These are phyloP conservation scores for Blastobotrys americana DNA, from an alignment of 805 yeast species.

Conservation along the genomic window DNA sequence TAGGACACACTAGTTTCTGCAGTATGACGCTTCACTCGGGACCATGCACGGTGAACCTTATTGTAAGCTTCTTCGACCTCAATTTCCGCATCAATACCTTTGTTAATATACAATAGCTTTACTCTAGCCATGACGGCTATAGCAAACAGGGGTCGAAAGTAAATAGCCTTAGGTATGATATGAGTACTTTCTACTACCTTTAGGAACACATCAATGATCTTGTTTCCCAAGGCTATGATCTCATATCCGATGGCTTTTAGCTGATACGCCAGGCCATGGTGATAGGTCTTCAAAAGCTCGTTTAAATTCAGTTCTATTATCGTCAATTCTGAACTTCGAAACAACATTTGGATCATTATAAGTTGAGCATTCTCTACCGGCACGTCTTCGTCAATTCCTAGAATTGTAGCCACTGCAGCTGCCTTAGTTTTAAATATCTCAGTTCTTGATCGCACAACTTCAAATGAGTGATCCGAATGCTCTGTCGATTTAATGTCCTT, in stretches of 20 bases:
- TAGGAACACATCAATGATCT: not conserved
- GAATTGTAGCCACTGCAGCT: not conserved
- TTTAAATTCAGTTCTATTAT: slow-evolving; percentile 1
- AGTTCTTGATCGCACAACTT: not conserved
- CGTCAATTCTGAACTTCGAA: not conserved
- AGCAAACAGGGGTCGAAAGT: slow-evolving; percentile 19
- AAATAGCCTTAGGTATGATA: slow-evolving; percentile 1
- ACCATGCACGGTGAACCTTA: slow-evolving; percentile 24
- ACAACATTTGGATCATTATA: not conserved
- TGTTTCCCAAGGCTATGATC: not conserved
- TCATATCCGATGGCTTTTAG: not conserved
- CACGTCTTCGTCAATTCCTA: not conserved
- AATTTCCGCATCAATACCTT: slow-evolving; percentile 14
- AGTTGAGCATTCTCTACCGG: not conserved
- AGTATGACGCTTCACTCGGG: slow-evolving; percentile 1
- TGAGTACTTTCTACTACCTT: not conserved
- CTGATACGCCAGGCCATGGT: not conserved
- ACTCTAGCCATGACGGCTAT: slow-evolving; percentile 15
- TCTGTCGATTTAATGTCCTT: not conserved
- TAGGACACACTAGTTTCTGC: not conserved
- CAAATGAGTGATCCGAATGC: not conserved
- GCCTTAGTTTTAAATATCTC: not conserved
- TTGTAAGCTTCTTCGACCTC: slow-evolving; percentile 21
- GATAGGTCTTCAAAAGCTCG: not conserved
- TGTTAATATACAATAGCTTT: slow-evolving; percentile 6